phyloP scores from a whole-genome alignment of 2,329 filamentous ascomycete species.

The Sclerotinia glacialis region DNA sequence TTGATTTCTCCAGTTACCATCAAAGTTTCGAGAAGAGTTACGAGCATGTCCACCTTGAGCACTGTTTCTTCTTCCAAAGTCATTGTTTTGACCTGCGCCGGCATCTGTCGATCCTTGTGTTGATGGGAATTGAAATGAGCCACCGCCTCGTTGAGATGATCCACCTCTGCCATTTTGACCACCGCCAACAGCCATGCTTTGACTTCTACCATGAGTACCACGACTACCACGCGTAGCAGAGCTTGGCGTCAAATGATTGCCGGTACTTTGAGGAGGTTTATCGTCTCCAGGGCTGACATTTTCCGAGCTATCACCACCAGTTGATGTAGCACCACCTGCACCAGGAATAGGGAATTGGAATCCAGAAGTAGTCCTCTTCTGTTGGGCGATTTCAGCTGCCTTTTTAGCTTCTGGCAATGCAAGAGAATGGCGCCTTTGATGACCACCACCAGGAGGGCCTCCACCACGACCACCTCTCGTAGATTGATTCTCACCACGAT shows the following conservation, averaged over 20 bases:
- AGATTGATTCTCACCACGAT: slow-evolving; percentile 59
- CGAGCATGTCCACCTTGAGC: slow-evolving; percentile 64
- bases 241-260: slow-evolving; percentile 30
- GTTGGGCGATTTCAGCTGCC: slow-evolving; percentile 92
- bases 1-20: slow-evolving; percentile 95
- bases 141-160: slow-evolving; percentile 58
- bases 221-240: slow-evolving; percentile 50
- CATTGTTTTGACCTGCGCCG: slow-evolving; percentile 48
- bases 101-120: slow-evolving; percentile 51
- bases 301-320: slow-evolving; percentile 47
- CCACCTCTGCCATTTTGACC: slow-evolving; percentile 67
- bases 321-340: slow-evolving; percentile 58
- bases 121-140: slow-evolving; percentile 68
- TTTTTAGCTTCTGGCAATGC: slow-evolving; percentile 96
- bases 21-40: slow-evolving; percentile 87
- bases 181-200: slow-evolving; percentile 73
- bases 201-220: slow-evolving; percentile 69
- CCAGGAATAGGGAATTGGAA: slow-evolving; percentile 90
- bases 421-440: slow-evolving; percentile 91
- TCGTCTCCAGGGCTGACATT: slow-evolving; percentile 32
- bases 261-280: slow-evolving; percentile 31
- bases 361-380: slow-evolving; percentile 88
- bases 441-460: slow-evolving; percentile 67
- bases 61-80: slow-evolving; percentile 75
- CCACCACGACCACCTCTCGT: slow-evolving; percentile 71